phyloP scores from a whole-genome alignment of 129 eudicot species.

The Helichrysum umbraculigerum region DNA sequence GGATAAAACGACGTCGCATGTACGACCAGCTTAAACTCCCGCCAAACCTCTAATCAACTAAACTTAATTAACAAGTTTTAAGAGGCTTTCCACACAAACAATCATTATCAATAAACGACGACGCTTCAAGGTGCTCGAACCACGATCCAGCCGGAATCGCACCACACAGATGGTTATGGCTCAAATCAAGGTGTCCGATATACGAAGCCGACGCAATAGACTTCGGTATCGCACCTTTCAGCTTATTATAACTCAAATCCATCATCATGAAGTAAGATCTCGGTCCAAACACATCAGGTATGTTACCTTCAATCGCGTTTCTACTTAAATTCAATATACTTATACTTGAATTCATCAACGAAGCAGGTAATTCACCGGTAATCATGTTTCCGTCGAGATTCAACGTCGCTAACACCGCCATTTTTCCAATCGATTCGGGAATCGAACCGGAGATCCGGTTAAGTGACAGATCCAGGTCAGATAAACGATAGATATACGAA shows the following conservation, averaged over 20 bases:
- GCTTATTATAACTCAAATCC: constrained; percentile 66
- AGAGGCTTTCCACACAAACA: constrained; percentile 88
- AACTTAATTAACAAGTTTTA: constrained; percentile 37
- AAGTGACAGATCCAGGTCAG: constrained; percentile 76
- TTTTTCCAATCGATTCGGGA: constrained; percentile 64
- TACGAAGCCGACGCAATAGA: constrained; percentile 62
- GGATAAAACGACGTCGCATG: constrained; percentile 9
- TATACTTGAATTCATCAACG: constrained; percentile 58
- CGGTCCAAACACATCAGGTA: constrained; percentile 85
- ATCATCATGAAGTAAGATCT: constrained; percentile 74
- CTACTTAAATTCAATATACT: constrained; percentile 69
- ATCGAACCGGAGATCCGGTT: constrained; percentile 71
- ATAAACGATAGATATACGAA: constrained; percentile 68
- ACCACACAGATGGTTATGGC: constrained; percentile 85
- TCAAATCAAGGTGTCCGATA: constrained; percentile 81
- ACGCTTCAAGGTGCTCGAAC: constrained; percentile 75
- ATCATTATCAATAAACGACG: constrained; percentile 66
- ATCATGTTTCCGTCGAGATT: constrained; percentile 75
- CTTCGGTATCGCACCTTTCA: constrained; percentile 69
- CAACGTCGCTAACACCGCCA: constrained; percentile 77
- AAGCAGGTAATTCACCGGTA: constrained; percentile 61
- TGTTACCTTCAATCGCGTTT: constrained; percentile 63
- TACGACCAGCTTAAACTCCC: constrained; percentile 15
- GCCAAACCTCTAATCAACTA: constrained; percentile 2
- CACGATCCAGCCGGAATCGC: constrained; percentile 70